Evolutionary conservation across 1,284 basidiomycete genomes (phyloP), one percentile per base, ranked within the genome.

Genomic region (Butyriboletus pseudospeciosus): DNA sequence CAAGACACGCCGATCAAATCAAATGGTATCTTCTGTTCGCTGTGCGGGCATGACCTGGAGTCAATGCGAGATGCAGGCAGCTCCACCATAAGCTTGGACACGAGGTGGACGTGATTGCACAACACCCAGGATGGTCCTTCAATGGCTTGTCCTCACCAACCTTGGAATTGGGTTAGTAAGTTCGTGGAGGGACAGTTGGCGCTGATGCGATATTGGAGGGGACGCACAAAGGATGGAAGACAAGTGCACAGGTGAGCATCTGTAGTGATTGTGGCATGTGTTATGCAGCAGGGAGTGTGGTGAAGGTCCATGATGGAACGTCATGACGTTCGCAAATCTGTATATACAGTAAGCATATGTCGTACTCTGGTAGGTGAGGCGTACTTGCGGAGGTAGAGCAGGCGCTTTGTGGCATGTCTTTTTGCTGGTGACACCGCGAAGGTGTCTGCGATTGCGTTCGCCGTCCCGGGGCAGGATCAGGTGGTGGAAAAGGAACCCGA

Each of bases 161-260:
- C 94, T 96, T 1, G 96, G 96, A 0, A 76, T 99, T 48, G 96
- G 97, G 8, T 99, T 69, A 96, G 95, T 67, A 99, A 99, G 73
- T 81, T 84, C 0, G 70, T 86, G 2, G 77, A 85, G 25, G 92
- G 82, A 4, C 96, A 97, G 71, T 62, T 96, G 28, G 76, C 78
- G 54, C 66, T 97, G 7, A 71, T 97, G 47, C 77, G 84, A 8
- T 63, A 79, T 36, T 77, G 1, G 71, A 68, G 13, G 67, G 72
- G 26, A 57, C 65, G 35, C 78, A 79, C 43, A 71, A 62, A 46
- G 83, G 81, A 0, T 71, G 80, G 34, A 65, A 77, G 59, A 84
- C 82, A 4, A 59, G 63, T 16, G 78, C 92, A 0, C 80, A 77
- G 52, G 86, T 93, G 56, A 76, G 94, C 12, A 80, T 75, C 95